Percentiles rank a stretch among this genome's conserved stretches.
Conservation (phyloP, 371 early-diverging fungal species). For the Mucor sp. region DNA sequence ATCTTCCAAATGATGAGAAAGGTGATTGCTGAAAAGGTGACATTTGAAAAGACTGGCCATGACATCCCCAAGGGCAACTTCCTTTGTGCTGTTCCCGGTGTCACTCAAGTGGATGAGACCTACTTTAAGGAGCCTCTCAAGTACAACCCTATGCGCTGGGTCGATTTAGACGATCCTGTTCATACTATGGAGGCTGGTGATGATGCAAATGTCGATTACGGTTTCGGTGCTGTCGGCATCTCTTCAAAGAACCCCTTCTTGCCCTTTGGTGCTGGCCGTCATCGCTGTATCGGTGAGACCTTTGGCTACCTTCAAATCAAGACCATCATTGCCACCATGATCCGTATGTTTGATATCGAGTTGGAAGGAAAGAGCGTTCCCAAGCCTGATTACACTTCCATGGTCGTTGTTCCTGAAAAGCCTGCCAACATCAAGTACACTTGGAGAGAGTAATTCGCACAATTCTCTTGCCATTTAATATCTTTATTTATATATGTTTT, state of each 20-base stretch:
- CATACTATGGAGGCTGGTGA: constrained; percentile 54
- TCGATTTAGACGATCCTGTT: constrained; percentile 50
- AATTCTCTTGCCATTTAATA: not conserved
- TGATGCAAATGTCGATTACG: constrained; percentile 81
- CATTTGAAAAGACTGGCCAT: constrained; percentile 70
- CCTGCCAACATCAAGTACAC: constrained; percentile 69
- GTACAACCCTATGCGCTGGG: constrained; percentile 86
- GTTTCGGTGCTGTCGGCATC: constrained; percentile 82
- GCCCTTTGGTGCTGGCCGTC: constrained; percentile 98
- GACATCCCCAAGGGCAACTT: constrained; percentile 91
- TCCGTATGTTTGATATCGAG: constrained; percentile 76
- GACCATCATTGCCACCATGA: constrained; percentile 81
- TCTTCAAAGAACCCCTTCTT: constrained; percentile 81
- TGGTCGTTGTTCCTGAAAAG: constrained; percentile 86
- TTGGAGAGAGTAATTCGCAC: constrained; percentile 52
- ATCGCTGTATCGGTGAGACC: constrained; percentile 97
- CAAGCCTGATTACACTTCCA: constrained; percentile 82
- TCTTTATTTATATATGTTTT: not conserved
- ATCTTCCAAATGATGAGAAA: constrained; percentile 94
- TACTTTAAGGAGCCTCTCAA: constrained; percentile 78
- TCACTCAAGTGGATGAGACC: constrained; percentile 78
- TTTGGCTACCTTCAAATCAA: constrained; percentile 97
- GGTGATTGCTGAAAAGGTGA: constrained; percentile 72
- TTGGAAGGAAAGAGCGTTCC: constrained; percentile 72
- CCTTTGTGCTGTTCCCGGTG: constrained; percentile 83